These are phyloP conservation scores for Alternaria conjuncta DNA, from an alignment of 2,329 filamentous ascomycete genomes.

Conservation along the genomic window DNA sequence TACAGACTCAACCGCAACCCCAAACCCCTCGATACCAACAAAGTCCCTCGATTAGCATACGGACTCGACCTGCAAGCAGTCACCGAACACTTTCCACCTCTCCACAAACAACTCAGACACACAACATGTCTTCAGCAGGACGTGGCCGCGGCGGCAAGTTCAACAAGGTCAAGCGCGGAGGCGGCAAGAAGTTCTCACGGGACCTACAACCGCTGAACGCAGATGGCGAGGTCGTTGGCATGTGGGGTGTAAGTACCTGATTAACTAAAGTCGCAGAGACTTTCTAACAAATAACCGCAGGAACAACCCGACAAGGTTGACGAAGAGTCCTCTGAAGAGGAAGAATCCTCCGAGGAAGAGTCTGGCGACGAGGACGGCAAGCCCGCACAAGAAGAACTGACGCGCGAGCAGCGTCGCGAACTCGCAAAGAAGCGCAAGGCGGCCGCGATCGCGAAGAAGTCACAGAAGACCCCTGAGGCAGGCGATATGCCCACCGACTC, in stretches of 20 bases:
- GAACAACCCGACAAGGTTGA: conserved; percentile 58
- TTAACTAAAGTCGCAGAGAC: neutral
- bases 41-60: conserved; percentile 1
- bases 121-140: conserved; percentile 60
- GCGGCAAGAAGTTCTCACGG: conserved; percentile 94
- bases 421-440: conserved; percentile 90
- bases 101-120: conserved; percentile 18
- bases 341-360: conserved; percentile 55
- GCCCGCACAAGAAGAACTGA: conserved; percentile 64
- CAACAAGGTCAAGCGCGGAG: conserved; percentile 90
- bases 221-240: conserved; percentile 86
- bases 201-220: conserved; percentile 87
- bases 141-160: conserved; percentile 91
- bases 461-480: conserved; percentile 73
- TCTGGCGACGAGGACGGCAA: conserved; percentile 51
- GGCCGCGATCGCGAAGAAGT: conserved; percentile 80
- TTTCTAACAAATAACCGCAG: conserved; percentile 30
- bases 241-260: conserved; percentile 72
- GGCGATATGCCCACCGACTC: conserved; percentile 84
- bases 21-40: neutral
- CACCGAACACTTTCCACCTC: neutral
- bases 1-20: neutral
- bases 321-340: conserved; percentile 50
- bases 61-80: conserved; percentile 2
- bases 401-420: conserved; percentile 85